Conservation (phyloP, 139 green algal species). For the Bryopsis sp. region DNA sequence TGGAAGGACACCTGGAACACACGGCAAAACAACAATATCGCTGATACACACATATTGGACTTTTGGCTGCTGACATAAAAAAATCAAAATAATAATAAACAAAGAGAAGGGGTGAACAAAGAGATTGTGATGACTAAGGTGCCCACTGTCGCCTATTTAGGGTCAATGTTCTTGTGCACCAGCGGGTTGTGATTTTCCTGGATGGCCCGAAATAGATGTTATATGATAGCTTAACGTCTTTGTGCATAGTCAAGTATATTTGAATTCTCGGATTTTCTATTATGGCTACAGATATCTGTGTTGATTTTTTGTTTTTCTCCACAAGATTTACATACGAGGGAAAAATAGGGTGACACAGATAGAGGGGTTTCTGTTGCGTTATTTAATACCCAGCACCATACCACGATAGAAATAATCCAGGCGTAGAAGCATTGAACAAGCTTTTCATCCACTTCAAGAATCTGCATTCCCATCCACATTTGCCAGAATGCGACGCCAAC, state of each 20-base stretch:
- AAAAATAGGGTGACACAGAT: too few species aligned
- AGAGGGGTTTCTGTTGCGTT: too few species aligned
- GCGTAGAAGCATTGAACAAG: conserved; percentile 20
- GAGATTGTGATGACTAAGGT: too few species aligned
- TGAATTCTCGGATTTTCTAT: too few species aligned
- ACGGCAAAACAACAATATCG: too few species aligned
- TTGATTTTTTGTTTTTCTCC: too few species aligned
- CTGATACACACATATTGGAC: too few species aligned
- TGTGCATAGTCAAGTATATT: background rate
- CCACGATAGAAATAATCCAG: conserved; percentile 19
- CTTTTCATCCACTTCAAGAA: background rate
- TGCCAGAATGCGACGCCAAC: conserved; percentile 12
- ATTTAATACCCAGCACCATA: background rate
- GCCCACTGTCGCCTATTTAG: too few species aligned
- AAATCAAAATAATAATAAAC: background rate
- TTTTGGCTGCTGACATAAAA: too few species aligned
- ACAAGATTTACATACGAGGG: too few species aligned
- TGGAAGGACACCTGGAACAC: conserved; percentile 10
- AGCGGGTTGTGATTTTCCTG: background rate
- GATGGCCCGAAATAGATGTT: background rate
- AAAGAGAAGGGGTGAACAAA: background rate
- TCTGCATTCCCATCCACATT: conserved; percentile 17
- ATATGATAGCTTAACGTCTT: background rate
- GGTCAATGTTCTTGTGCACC: background rate
- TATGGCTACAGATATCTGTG: too few species aligned